Percentiles rank a stretch among this genome's conserved stretches.
Conservation (phyloP, 192 early-diverging fungal genomes). For the Haplosporangium gracile region DNA sequence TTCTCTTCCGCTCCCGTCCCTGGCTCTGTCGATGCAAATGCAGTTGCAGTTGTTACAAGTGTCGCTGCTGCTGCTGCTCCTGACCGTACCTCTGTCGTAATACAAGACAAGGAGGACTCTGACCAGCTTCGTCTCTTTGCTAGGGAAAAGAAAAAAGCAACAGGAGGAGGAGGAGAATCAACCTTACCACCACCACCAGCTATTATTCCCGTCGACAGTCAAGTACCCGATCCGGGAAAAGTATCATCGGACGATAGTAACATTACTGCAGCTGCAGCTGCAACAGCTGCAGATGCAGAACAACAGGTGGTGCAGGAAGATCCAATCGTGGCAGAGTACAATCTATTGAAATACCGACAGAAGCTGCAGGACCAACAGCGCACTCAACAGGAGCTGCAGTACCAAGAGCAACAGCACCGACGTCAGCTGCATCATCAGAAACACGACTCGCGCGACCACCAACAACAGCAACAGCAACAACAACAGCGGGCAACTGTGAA, state of each 20-base stretch:
- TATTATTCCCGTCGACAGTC: background rate
- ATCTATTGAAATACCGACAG: slow-evolving; percentile 26
- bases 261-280: background rate
- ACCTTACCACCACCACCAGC: background rate
- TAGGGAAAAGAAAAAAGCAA: background rate
- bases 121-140: background rate
- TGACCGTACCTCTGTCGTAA: background rate
- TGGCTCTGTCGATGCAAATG: background rate
- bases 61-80: background rate
- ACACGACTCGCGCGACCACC: background rate
- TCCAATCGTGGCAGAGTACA: slow-evolving; percentile 46
- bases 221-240: slow-evolving; percentile 2
- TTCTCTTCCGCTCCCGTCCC: background rate
- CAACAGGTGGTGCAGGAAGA: slow-evolving; percentile 19
- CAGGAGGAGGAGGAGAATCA: background rate
- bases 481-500: background rate
- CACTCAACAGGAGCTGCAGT: slow-evolving; percentile 18
- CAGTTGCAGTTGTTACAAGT: too few species aligned
- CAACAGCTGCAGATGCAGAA: background rate
- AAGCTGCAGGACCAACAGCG: slow-evolving; percentile 14
- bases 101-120: background rate
- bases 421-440: slow-evolving; percentile 17
- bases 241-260: background rate
- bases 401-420: slow-evolving; percentile 13
- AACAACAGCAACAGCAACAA: background rate